Evolutionary conservation across 169 alveolate species (phyloP), one percentile per base, ranked within the genome.

Genomic region (Eimeria necatrix): DNA sequence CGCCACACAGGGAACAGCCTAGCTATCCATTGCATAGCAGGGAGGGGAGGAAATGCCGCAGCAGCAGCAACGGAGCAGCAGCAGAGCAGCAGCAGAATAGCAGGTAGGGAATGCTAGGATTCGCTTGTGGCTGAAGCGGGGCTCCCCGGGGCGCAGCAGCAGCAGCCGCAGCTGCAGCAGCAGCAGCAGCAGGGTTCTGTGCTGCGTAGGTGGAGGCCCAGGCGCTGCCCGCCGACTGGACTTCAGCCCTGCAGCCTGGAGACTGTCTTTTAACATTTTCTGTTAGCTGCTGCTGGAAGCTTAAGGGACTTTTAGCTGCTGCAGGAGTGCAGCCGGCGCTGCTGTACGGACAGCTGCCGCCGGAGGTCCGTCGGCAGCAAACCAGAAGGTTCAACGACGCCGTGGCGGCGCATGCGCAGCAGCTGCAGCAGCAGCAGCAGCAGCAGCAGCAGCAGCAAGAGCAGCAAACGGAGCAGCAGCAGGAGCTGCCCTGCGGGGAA

Each of bases 261-360:
- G 99, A 98, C 81, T 98, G 99, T 70, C 94, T 98, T 49, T 96
- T 98, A 49, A 97, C 98, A 59, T 98, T 98, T 94, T 97, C 99
- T 12, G 80, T 98, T 56, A 93, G 64, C 53, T 97, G 94, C 73
- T 97, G 96, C n/a, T 94, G 97, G 96, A 51, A 76, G 52, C 71
- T 97, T 14, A 96, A 96, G 90, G 70, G 78, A 10, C 81, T 76
- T 10, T 89, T 97, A 9, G 98, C 97, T 85, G 24, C 89, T 24
- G 16, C 80, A 26, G 95, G 97, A 4, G 96, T 95, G 22, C 93
- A 97, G 32, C 98, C 98, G 24, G 94, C 97, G 59, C 89, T 97
- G 49, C 95, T 98, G 53, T 98, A 98, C 95, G 99, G 99, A 7
- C 95, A 96, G 48, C 95, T 98, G 88, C 99, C 99, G 26, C 99